Evolutionary conservation across 495 filamentous ascomycete genomes (phyloP), one percentile per base, ranked within the genome.

Genomic region (Annulohypoxylon moriforme): DNA sequence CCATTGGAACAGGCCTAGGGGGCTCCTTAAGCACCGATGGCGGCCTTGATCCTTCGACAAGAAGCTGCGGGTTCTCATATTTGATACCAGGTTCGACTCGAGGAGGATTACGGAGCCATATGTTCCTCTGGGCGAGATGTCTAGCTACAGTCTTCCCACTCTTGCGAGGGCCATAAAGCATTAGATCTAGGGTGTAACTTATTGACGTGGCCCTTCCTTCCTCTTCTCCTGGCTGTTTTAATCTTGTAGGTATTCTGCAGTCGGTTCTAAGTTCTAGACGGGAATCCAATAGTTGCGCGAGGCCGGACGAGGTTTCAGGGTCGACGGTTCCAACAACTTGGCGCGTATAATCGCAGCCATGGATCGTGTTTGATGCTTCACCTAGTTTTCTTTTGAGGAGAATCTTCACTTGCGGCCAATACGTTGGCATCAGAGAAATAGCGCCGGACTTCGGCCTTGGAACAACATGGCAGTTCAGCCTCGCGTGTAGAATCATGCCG

Each of bases 121-220:
- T 72, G 64, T 90, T 87, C 67, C 85, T 85, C 57, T 88, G 86
- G 11, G 84, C 84, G 0, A 98, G 83, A 60, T 86, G 86, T 49
- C 80, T 87, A 2, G 92, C 96, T 42, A 97, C 84, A 4, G 81
- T 71, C 3, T 77, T 75, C 18, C 87, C 90, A 60, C 85, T 85
- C 68, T 89, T 90, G 13, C 89, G 83, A n/a, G 91, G 89, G 0
- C 93, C 94, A 73, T 96, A 97, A 1, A 98, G 72, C 73, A 92
- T 91, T 58, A 97, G 80, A 6, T 89, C 89, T 10, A 93, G 81
- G 10, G 81, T 81, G 50, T 90, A 88, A 24, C 83, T 83, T 4
- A 80, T 77, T 0, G 85, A 81, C 56, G 91, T 88, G 3, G 87
- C 81, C 29, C 77, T 77, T 27, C 81, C 80, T 18, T 74, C 47